Evolutionary conservation across 805 yeast genomes (phyloP).

Genomic region (Danielozyma ontarioensis): DNA sequence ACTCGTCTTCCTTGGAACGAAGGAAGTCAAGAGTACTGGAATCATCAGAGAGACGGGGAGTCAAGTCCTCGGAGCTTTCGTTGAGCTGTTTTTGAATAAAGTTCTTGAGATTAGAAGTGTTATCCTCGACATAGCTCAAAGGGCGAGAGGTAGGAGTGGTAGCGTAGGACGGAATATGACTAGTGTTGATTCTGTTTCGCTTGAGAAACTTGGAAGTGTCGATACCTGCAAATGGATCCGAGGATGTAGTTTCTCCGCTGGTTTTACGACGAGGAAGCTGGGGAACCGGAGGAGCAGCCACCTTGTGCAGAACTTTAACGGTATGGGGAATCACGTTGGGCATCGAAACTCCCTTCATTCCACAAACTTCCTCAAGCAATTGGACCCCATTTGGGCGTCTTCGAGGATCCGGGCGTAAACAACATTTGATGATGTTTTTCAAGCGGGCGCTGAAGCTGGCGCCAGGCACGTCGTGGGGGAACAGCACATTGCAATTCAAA

Average conservation of each 20-base stretch:
- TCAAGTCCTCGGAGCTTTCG: conserved; percentile 17
- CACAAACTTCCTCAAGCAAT: conserved; percentile 61
- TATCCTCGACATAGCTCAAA: neutral
- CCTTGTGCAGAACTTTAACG: conserved; percentile 12
- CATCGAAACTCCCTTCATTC: conserved; percentile 44
- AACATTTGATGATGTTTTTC: conserved; percentile 57
- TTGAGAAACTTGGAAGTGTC: conserved; percentile 32
- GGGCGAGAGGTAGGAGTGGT: neutral
- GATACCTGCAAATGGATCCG: conserved; percentile 40
- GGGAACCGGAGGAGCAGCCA: conserved; percentile 1
- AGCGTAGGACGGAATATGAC: neutral
- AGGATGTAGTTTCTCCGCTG: conserved; percentile 5
- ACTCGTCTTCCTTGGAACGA: conserved; percentile 25
- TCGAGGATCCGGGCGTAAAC: conserved; percentile 61
- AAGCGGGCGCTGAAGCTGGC: conserved; percentile 52
- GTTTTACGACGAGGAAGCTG: neutral
- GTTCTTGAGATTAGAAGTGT: conserved; percentile 15
- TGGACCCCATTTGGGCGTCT: conserved; percentile 73
- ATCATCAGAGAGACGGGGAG: conserved; percentile 15
- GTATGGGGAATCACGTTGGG: conserved; percentile 40
- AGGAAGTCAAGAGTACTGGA: conserved; percentile 32
- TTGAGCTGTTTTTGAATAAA: conserved; percentile 28
- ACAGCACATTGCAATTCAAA: conserved; percentile 45
- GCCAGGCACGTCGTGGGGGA: conserved; percentile 43
- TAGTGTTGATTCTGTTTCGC: neutral